Percentiles rank a stretch among this genome's conserved stretches.
These are phyloP conservation scores for Pseudocercospora pini-densiflorae DNA, from an alignment of 2,329 filamentous ascomycete genomes.

Conservation along the genomic window DNA sequence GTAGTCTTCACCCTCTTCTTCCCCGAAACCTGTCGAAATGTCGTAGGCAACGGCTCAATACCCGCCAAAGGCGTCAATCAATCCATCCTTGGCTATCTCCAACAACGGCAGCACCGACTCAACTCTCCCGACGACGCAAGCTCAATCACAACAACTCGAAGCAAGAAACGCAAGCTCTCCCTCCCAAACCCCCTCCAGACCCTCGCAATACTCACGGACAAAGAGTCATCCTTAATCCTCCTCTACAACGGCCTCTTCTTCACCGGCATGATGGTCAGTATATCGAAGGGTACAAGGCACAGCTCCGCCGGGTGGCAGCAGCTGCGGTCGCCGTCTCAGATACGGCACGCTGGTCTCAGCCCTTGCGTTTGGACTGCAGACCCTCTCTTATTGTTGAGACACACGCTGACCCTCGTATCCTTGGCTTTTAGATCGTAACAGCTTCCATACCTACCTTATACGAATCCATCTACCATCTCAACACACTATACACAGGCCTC, in stretches of 20 bases:
- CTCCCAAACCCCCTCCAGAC: slow-evolving; percentile 47
- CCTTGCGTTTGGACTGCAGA: too few relatives aligned
- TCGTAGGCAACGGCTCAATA: slow-evolving; percentile 46
- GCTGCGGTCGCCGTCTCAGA: too few relatives aligned
- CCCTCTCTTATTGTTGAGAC: too few relatives aligned
- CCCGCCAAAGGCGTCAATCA: slow-evolving; percentile 33
- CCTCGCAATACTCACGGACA: slow-evolving; percentile 44
- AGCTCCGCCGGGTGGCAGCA: too few relatives aligned
- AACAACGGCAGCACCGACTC: slow-evolving; percentile 25
- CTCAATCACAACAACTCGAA: not conserved
- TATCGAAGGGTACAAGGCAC: too few relatives aligned
- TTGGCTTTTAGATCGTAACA: too few relatives aligned
- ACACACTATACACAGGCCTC: slow-evolving; percentile 31
- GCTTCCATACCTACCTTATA: slow-evolving; percentile 51
- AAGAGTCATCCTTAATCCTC: slow-evolving; percentile 29
- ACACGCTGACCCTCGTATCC: too few relatives aligned
- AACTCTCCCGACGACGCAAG: slow-evolving; percentile 13
- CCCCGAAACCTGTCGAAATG: slow-evolving; percentile 47
- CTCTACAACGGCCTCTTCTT: slow-evolving; percentile 44
- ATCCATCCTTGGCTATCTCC: slow-evolving; percentile 35
- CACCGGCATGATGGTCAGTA: slow-evolving; percentile 55
- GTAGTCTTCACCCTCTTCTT: slow-evolving; percentile 38
- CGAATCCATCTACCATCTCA: slow-evolving; percentile 41
- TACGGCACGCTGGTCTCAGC: too few relatives aligned
- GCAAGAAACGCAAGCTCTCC: slow-evolving; percentile 15